A percentile compares a stretch with the other conserved stretches of the same genome.
phyloP scores from a whole-genome alignment of 495 filamentous ascomycete species.

The Lindgomyces ingoldianus region DNA sequence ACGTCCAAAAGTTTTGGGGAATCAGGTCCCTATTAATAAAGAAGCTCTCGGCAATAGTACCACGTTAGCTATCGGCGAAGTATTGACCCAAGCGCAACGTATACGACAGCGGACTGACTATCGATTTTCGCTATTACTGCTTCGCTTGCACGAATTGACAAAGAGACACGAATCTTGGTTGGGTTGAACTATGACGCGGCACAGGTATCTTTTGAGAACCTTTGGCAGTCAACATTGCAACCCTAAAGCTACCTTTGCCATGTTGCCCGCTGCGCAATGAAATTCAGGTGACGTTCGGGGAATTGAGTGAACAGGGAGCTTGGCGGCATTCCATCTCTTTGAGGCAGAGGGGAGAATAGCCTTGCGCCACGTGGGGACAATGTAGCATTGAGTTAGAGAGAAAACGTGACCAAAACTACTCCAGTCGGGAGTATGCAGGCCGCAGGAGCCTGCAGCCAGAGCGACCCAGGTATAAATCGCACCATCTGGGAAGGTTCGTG shows the following conservation, averaged over 20 bases:
- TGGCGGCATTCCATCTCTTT: constrained; percentile 7
- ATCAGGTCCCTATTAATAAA: constrained; percentile 33
- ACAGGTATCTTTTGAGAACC: not conserved
- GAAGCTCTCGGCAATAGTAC: constrained; percentile 27
- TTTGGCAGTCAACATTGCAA: constrained; percentile 19
- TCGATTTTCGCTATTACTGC: constrained; percentile 24
- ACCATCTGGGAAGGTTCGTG: constrained; percentile 6
- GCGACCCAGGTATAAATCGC: constrained; percentile 8
- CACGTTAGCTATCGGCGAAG: constrained; percentile 18
- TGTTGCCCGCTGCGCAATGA: constrained; percentile 5
- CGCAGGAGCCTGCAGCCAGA: constrained; percentile 5
- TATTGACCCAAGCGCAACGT: constrained; percentile 25
- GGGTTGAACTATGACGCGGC: constrained; percentile 17
- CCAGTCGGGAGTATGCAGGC: constrained; percentile 16
- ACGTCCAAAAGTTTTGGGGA: constrained; percentile 24
- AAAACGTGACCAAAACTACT: constrained; percentile 16
- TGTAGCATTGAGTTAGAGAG: constrained; percentile 20
- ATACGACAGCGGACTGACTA: constrained; percentile 31
- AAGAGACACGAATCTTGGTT: not conserved
- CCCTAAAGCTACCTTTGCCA: constrained; percentile 8
- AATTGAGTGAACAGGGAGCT: constrained; percentile 23
- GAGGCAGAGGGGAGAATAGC: constrained; percentile 6
- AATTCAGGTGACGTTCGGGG: constrained; percentile 22
- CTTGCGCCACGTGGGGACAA: constrained; percentile 27
- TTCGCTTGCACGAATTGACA: not conserved